Base-by-base conservation (phyloP, 208 protist genomes). In the Lotmaria passim region DNA sequence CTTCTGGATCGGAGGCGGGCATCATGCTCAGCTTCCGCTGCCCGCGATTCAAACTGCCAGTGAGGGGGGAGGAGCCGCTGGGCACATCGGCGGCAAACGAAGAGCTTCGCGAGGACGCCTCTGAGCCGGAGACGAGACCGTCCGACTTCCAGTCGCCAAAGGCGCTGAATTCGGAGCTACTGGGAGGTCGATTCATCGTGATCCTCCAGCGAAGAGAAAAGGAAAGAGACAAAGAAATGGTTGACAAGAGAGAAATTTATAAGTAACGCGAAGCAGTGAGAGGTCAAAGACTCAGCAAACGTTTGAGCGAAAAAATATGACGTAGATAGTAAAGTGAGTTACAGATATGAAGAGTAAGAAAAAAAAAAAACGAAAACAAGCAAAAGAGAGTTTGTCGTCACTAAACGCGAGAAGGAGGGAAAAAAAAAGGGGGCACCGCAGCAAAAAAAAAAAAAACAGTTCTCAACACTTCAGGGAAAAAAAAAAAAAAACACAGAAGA, bases 1-100 rank as follows among this genome's bases (percentile, higher is more conserved):
- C 69, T 19, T 75, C 77, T 14, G 70, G 60, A 41, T 81, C 71
- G 3, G 63, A 73, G 34, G 70, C 36, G 4, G 67, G 67, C 38
- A 76, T 26, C 47, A 74, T 50, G 48, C 69, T 79, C 34, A 79
- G 34, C 26, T 83, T 83, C n/a, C 46, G 70, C 17, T 57, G 70
- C 10, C 30, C 46, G 4, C 66, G 58, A 11, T 26, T 39, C 1
- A 67, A 5, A 34, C 21, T 10, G 10, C 46, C 55, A 0, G 39
- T 33, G 0, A 44, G 24, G 30, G 64, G 39, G 7, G 70, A 69
- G 56, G 14, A 34, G 23, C 28, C 31, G 44, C 59, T 64, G 7
- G 56, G 11, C 7, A 14, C 33, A n/a, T 53, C 47, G 15, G 31
- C 48, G 19, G 24, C 43, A 28, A 66, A 47, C 36, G 43, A 76